These are phyloP conservation scores for Candida incommunis DNA, from an alignment of 805 yeast species.

Conservation along the genomic window DNA sequence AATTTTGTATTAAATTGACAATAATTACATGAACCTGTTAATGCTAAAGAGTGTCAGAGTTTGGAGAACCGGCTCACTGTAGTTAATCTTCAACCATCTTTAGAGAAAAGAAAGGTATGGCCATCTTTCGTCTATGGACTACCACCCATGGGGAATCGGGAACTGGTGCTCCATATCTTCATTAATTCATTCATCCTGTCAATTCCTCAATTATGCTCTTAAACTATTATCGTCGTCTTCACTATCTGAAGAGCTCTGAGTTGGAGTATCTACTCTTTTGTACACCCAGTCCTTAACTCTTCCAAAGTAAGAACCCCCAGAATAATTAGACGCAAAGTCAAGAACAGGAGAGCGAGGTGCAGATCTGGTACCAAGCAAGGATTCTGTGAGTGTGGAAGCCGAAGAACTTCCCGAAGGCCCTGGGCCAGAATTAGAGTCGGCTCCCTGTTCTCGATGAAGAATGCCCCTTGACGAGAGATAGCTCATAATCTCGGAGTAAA, in stretches of 20 bases:
- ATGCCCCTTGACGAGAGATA: slow-evolving; percentile 20
- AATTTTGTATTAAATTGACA: too few relatives aligned
- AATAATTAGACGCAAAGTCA: slow-evolving; percentile 49
- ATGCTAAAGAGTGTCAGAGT: too few relatives aligned
- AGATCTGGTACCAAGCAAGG: slow-evolving; percentile 13
- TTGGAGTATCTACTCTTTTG: slow-evolving; percentile 11
- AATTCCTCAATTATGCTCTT: too few relatives aligned
- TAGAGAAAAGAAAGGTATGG: background rate
- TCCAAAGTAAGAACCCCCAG: slow-evolving; percentile 27
- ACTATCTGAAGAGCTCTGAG: slow-evolving; percentile 3
- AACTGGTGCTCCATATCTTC: too few relatives aligned
- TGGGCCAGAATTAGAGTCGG: too few relatives aligned
- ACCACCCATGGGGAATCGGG: too few relatives aligned
- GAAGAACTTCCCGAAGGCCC: background rate
- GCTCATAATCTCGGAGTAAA: slow-evolving; percentile 57
- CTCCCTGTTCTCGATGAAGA: slow-evolving; percentile 3
- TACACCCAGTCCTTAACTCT: slow-evolving; percentile 23
- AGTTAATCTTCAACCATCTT: background rate
- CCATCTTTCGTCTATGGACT: too few relatives aligned
- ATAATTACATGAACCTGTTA: too few relatives aligned
- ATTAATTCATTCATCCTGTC: too few relatives aligned
- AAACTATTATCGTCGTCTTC: background rate
- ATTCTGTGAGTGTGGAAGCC: slow-evolving; percentile 10
- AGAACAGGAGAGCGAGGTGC: slow-evolving; percentile 36
- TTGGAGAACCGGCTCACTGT: background rate